phyloP scores from a whole-genome alignment of 164 flowering plant genomes.

The Umbilicus rupestris region DNA sequence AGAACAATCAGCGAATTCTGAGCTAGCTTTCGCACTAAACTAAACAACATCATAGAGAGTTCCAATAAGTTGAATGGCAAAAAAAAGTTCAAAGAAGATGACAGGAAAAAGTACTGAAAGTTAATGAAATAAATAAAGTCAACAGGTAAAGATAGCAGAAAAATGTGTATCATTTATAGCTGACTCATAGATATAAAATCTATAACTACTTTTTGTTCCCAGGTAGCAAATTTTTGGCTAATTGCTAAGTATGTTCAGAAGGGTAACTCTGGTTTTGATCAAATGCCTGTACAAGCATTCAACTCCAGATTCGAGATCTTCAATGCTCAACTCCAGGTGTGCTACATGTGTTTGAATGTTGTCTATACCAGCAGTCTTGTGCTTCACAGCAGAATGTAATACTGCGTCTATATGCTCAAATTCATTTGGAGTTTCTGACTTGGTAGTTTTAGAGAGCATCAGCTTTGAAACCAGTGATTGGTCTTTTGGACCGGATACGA shows the following conservation, averaged over 20 bases:
- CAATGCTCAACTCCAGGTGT: constrained; percentile 19
- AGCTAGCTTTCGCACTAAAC: too few species aligned
- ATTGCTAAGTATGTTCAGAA: constrained; percentile 31
- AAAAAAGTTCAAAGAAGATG: not conserved
- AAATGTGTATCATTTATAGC: not conserved
- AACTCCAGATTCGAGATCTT: constrained; percentile 32
- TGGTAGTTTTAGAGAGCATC: constrained; percentile 10
- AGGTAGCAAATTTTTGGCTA: constrained; percentile 7
- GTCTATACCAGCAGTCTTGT: constrained; percentile 8
- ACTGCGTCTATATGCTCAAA: constrained; percentile 10
- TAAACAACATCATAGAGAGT: too few species aligned
- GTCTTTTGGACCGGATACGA: constrained; percentile 10
- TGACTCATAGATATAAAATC: too few species aligned
- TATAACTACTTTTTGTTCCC: not conserved
- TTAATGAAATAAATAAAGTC: too few species aligned
- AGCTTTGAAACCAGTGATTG: constrained; percentile 18
- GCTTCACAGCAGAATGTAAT: not conserved
- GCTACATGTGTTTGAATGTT: constrained; percentile 12
- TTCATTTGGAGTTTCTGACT: constrained; percentile 7
- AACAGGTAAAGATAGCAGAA: not conserved
- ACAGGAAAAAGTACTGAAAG: not conserved
- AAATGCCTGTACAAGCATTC: constrained; percentile 24
- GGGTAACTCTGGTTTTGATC: constrained; percentile 36
- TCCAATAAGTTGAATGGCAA: too few species aligned
- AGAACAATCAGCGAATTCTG: too few species aligned